phyloP scores from a whole-genome alignment of 208 protist genomes.

The Leishmania arabica region DNA sequence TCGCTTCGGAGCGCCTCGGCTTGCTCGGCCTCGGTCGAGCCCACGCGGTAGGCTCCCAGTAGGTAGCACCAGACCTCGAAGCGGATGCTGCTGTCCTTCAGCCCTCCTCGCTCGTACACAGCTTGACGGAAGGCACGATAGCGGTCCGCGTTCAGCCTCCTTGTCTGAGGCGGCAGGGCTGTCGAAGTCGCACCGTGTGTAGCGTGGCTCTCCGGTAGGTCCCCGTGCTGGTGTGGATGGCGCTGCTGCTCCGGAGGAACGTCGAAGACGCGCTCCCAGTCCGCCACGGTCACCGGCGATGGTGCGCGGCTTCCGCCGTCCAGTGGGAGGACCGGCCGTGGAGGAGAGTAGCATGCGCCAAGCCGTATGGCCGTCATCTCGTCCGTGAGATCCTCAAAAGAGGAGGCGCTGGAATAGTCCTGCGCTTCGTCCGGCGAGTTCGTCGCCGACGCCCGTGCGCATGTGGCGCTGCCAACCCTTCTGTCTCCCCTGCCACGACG shows the following conservation, averaged over 20 bases:
- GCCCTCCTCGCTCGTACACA: conserved; percentile 33
- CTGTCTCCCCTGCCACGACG: not conserved
- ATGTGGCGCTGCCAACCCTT: not conserved
- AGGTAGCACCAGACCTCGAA: conserved; percentile 83
- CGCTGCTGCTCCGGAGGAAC: not conserved
- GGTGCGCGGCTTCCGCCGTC: not conserved
- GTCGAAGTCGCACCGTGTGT: not conserved
- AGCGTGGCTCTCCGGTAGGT: not conserved
- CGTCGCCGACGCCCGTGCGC: not conserved
- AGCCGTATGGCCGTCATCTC: conserved; percentile 34
- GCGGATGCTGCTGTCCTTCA: conserved; percentile 35
- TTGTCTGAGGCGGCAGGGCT: too few species aligned
- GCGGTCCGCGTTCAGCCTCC: conserved; percentile 18
- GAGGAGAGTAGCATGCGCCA: conserved; percentile 28
- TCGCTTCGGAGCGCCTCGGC: conserved; percentile 28
- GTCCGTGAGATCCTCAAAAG: conserved; percentile 33
- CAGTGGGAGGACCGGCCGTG: conserved; percentile 15
- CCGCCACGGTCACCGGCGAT: not conserved
- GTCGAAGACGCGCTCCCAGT: conserved; percentile 2
- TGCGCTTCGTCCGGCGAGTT: not conserved
- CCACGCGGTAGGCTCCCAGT: conserved; percentile 53
- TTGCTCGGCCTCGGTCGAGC: conserved; percentile 42
- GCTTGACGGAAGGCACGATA: conserved; percentile 24
- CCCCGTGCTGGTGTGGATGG: not conserved
- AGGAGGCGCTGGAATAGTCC: conserved; percentile 19